Evolutionary conservation across 1,284 basidiomycete genomes (phyloP).

Genomic region (Naganishia albida): DNA sequence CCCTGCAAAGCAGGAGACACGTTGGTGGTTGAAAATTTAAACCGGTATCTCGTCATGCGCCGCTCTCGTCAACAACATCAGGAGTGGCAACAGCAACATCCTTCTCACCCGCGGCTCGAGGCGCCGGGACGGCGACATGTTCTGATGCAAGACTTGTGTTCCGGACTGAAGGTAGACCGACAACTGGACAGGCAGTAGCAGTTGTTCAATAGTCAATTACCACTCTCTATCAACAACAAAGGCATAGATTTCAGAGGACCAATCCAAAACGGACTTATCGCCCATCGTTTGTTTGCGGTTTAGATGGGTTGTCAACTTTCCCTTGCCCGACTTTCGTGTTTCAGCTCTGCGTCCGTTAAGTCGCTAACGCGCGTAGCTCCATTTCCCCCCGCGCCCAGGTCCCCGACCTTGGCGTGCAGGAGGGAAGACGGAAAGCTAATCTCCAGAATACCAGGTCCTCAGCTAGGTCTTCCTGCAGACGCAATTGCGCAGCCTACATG

Average conservation of each 20-base stretch:
- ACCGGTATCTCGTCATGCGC: neutral
- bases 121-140: neutral
- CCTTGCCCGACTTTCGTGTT: neutral
- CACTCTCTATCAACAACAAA: too few species aligned
- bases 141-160: neutral
- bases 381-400: too few species aligned
- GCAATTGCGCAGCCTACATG: too few species aligned
- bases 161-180: neutral
- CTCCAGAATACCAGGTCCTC: too few species aligned
- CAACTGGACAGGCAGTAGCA: neutral
- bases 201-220: neutral
- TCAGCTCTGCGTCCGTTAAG: neutral
- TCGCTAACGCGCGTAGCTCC: too few species aligned
- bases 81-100: neutral
- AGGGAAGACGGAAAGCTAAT: too few species aligned
- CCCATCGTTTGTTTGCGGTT: neutral
- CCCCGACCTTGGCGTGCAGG: too few species aligned
- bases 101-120: neutral
- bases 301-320: neutral
- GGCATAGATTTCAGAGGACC: neutral
- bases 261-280: neutral
- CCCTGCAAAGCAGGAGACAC: constrained; percentile 2
- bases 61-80: constrained; percentile 9
- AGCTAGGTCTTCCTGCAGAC: too few species aligned
- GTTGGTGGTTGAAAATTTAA: neutral